Conservation (phyloP, 352 stramenopile genomes). For the Phytophthora hibernalis region DNA sequence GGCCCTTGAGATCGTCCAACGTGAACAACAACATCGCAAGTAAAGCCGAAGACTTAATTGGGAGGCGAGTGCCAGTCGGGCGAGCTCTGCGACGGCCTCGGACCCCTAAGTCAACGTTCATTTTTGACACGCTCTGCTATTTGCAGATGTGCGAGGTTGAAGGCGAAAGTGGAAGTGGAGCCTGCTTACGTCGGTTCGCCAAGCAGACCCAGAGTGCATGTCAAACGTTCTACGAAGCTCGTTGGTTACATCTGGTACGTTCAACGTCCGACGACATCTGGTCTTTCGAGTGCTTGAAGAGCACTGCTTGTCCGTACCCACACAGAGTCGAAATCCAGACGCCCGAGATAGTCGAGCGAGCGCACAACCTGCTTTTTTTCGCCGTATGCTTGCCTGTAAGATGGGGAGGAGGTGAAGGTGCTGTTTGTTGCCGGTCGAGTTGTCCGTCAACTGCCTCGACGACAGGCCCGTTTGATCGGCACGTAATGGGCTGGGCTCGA, state of each 20-base stretch:
- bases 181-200: conserved; percentile 21
- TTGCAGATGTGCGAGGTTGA: not conserved
- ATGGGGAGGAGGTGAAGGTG: conserved; percentile 29
- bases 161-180: conserved; percentile 3
- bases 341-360: conserved; percentile 6
- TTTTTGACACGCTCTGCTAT: conserved; percentile 5
- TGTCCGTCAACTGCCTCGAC: conserved; percentile 4
- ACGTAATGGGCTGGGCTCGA: conserved; percentile 11
- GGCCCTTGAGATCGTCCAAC: conserved; percentile 15
- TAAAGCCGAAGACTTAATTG: conserved; percentile 24
- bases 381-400: conserved; percentile 3
- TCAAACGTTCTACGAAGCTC: conserved; percentile 14
- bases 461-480: conserved; percentile 25
- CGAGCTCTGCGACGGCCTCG: conserved; percentile 20
- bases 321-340: conserved; percentile 18
- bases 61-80: not conserved
- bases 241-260: conserved; percentile 20
- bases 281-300: conserved; percentile 7
- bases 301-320: conserved; percentile 11
- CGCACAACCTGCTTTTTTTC: conserved; percentile 28
- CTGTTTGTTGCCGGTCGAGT: too few species aligned
- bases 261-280: conserved; percentile 22
- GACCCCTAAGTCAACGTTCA: conserved; percentile 1
- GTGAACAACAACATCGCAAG: conserved; percentile 19
- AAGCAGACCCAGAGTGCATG: conserved; percentile 15